These are phyloP conservation scores for Torulaspora indica DNA, from an alignment of 805 yeast species.

Conservation along the genomic window DNA sequence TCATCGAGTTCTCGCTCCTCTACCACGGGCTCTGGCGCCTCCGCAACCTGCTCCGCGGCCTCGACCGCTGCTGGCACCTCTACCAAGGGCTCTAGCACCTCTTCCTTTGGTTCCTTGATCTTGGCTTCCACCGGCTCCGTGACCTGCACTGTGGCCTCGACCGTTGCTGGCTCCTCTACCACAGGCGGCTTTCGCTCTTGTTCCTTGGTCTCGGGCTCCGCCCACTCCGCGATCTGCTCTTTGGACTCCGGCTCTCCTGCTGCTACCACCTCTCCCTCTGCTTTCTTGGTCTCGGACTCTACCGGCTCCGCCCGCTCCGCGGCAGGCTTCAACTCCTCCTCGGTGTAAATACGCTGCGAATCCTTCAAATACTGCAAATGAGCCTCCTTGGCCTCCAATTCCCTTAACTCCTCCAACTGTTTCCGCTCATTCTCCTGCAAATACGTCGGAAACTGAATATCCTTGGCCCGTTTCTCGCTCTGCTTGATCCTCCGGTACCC, in stretches of 20 bases:
- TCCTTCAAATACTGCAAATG: conserved; percentile 22
- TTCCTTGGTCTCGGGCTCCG: no score
- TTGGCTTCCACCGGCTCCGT: no score
- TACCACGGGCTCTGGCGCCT: conserved; percentile 2
- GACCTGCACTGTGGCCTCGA: no score
- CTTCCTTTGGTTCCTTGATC: no score
- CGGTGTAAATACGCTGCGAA: conserved; percentile 21
- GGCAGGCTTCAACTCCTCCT: conserved; percentile 3
- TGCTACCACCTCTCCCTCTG: no score
- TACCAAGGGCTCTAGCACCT: no score
- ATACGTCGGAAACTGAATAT: conserved; percentile 31
- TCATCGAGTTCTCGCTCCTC: not conserved
- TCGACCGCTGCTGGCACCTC: no score
- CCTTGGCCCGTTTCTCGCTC: conserved; percentile 26
- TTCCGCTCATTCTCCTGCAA: conserved; percentile 28
- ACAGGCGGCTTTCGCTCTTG: not conserved
- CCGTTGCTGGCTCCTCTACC: conserved; percentile 2
- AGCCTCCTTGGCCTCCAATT: conserved; percentile 24
- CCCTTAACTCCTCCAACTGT: conserved; percentile 21
- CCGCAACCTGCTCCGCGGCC: not conserved
- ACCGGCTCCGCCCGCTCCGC: no score
- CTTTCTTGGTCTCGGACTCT: no score
- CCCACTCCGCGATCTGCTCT: no score
- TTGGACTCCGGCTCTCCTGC: no score
- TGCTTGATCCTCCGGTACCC: conserved; percentile 26